phyloP scores from a whole-genome alignment of 164 flowering plant genomes.

The Stephania yunnanensis region DNA sequence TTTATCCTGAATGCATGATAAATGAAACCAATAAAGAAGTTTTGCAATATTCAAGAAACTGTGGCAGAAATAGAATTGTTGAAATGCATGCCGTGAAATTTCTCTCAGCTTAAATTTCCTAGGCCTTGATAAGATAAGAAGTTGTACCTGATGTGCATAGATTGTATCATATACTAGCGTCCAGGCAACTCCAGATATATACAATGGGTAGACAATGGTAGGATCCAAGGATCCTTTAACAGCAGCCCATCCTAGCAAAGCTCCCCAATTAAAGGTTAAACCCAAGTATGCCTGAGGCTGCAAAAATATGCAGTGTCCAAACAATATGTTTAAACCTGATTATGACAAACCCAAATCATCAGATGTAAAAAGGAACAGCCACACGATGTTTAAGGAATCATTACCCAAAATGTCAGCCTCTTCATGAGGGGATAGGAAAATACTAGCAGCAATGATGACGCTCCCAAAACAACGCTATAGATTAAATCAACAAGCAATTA shows the following conservation, averaged over 20 bases:
- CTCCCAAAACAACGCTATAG: slow-evolving; percentile 76
- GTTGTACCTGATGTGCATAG: slow-evolving; percentile 96
- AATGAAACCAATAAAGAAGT: not conserved
- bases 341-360: not conserved
- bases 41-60: not conserved
- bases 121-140: not conserved
- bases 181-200: slow-evolving; percentile 86
- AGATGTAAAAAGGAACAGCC: not conserved
- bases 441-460: slow-evolving; percentile 90
- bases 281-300: slow-evolving; percentile 99
- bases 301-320: slow-evolving; percentile 9
- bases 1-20: slow-evolving; percentile 59
- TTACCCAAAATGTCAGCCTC: slow-evolving; percentile 97
- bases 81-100: not conserved
- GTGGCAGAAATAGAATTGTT: not conserved
- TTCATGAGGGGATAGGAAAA: slow-evolving; percentile 98
- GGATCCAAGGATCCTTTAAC: slow-evolving; percentile 83
- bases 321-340: not conserved
- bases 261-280: slow-evolving; percentile 97
- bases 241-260: slow-evolving; percentile 94
- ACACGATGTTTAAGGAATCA: not conserved
- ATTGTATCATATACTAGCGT: slow-evolving; percentile 98
- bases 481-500: slow-evolving; percentile 1
- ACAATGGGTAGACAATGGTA: slow-evolving; percentile 66
- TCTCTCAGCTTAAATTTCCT: not conserved